These are phyloP conservation scores for Corylus avellana DNA, from an alignment of 306 rosid species.

Conservation along the genomic window DNA sequence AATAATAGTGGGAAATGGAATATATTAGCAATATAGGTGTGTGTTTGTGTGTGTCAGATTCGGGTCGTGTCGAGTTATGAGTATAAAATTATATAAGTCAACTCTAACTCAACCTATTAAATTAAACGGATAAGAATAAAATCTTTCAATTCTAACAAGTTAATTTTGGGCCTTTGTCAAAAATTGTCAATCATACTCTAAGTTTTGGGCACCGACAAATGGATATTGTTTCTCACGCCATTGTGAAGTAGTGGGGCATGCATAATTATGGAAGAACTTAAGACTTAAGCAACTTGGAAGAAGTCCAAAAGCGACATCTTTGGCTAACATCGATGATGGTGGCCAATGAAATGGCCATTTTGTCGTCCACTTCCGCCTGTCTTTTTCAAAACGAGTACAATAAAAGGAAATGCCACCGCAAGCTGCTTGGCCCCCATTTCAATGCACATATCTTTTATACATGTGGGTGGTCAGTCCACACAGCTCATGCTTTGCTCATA, in stretches of 20 bases:
- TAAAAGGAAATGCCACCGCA: background rate
- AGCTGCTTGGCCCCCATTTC: background rate
- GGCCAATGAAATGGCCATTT: slow-evolving; percentile 24
- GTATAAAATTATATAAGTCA: no score
- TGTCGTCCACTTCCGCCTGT: slow-evolving; percentile 26
- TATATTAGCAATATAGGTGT: no score
- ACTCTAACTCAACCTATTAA: no score
- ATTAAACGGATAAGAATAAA: no score
- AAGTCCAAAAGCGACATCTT: slow-evolving; percentile 25
- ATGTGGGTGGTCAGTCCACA: background rate
- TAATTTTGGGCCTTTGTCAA: no score
- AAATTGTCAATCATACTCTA: no score
- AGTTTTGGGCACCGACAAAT: background rate
- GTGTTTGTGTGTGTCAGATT: no score
- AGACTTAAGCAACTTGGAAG: slow-evolving; percentile 31
- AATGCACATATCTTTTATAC: background rate
- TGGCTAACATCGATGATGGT: slow-evolving; percentile 33
- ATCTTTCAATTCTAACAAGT: no score
- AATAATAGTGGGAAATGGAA: no score
- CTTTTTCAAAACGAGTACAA: slow-evolving; percentile 16
- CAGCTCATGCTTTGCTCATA: background rate
- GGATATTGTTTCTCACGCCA: background rate
- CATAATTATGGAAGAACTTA: slow-evolving; percentile 11
- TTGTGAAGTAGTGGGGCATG: background rate
- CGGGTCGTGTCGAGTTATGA: no score